phyloP scores from a whole-genome alignment of 495 filamentous ascomycete genomes.

The Annulohypoxylon stygium region DNA sequence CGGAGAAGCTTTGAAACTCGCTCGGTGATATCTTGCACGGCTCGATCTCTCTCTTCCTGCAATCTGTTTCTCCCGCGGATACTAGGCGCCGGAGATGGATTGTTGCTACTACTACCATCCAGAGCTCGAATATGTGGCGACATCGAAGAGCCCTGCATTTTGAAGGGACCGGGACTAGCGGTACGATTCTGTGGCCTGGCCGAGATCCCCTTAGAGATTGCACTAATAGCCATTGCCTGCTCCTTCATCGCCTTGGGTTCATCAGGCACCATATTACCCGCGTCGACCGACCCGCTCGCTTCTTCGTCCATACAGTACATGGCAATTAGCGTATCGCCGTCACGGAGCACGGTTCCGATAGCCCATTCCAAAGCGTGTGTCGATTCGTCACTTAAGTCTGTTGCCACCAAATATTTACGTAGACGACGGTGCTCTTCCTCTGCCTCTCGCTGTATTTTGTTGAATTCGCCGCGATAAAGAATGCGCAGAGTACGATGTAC shows the following conservation, averaged over 20 bases:
- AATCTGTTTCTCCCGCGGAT: conserved; percentile 63
- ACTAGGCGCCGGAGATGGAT: conserved; percentile 59
- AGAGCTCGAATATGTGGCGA: conserved; percentile 49
- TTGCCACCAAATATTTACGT: conserved; percentile 91
- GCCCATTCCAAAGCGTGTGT: conserved; percentile 97
- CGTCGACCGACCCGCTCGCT: conserved; percentile 63
- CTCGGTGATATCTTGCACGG: conserved; percentile 80
- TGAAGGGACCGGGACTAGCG: conserved; percentile 48
- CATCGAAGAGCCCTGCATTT: conserved; percentile 47
- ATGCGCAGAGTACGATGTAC: conserved; percentile 85
- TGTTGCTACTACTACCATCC: conserved; percentile 43
- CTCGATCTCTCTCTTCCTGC: conserved; percentile 82
- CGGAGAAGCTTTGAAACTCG: conserved; percentile 84
- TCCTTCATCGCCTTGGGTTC: conserved; percentile 77
- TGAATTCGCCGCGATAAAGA: conserved; percentile 88
- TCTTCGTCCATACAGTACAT: conserved; percentile 95
- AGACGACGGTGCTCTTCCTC: conserved; percentile 81
- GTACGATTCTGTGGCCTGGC: conserved; percentile 48
- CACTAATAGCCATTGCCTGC: conserved; percentile 68
- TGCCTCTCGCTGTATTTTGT: conserved; percentile 76
- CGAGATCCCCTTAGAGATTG: conserved; percentile 55
- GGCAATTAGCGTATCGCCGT: conserved; percentile 92
- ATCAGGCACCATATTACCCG: conserved; percentile 54
- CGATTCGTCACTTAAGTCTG: conserved; percentile 92
- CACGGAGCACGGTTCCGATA: conserved; percentile 92